A percentile compares a stretch with the other conserved stretches of the same genome.
These are phyloP conservation scores for Plasmodiophora brassicae DNA, from an alignment of 208 protist genomes.

Conservation along the genomic window DNA sequence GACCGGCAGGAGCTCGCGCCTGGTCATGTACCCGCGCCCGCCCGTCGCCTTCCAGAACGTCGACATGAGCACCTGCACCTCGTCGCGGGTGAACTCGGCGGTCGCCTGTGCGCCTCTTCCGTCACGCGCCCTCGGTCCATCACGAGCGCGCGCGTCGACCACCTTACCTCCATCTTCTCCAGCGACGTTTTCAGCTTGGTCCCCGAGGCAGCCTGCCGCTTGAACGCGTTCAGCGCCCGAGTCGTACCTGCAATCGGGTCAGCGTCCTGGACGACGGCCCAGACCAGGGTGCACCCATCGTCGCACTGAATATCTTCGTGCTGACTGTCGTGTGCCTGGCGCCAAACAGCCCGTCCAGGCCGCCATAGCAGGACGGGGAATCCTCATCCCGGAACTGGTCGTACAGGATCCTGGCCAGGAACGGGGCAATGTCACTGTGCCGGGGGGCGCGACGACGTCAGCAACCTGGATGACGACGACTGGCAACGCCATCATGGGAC, in stretches of 20 bases:
- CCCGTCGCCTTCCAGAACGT: not conserved
- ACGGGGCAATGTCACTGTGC: not conserved
- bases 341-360: not conserved
- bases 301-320: conserved; percentile 16
- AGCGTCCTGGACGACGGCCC: too few species aligned
- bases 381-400: conserved; percentile 19
- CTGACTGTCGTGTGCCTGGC: not conserved
- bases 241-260: not conserved
- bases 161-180: conserved; percentile 4
- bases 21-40: not conserved
- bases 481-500: too few species aligned
- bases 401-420: not conserved
- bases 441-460: too few species aligned
- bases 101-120: not conserved
- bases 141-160: not conserved
- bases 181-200: not conserved
- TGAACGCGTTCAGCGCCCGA: not conserved
- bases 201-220: not conserved
- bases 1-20: not conserved
- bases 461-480: too few species aligned
- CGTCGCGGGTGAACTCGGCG: not conserved
- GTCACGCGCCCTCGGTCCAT: not conserved
- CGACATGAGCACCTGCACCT: not conserved
- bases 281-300: too few species aligned
- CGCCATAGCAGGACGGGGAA: not conserved